Percentiles rank a stretch among this genome's conserved stretches.
These are phyloP conservation scores for Leccinum uliginosum DNA, from an alignment of 768 basidiomycete species.

Conservation along the genomic window DNA sequence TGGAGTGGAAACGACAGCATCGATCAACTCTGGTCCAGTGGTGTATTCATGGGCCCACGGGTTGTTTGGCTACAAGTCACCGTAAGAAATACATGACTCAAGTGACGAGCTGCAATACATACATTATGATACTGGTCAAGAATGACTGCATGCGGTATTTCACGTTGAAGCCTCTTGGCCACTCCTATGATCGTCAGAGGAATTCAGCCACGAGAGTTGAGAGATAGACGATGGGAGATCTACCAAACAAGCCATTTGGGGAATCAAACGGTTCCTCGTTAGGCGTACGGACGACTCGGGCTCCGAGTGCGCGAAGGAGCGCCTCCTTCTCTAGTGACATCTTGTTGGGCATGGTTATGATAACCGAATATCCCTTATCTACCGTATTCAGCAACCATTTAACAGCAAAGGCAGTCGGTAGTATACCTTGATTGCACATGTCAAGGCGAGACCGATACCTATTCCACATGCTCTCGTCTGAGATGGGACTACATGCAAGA, in stretches of 20 bases:
- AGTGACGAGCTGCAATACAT: conserved; percentile 19
- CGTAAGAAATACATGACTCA: neutral
- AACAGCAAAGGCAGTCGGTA: neutral
- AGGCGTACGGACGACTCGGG: conserved; percentile 92
- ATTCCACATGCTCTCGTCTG: neutral
- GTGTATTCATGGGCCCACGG: conserved; percentile 86
- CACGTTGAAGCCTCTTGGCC: conserved; percentile 67
- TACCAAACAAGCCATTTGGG: conserved; percentile 90
- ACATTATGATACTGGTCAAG: conserved; percentile 89
- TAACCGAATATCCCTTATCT: conserved; percentile 89
- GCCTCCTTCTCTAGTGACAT: conserved; percentile 98
- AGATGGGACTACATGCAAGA: neutral
- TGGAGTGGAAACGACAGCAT: conserved; percentile 64
- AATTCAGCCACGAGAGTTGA: conserved; percentile 75
- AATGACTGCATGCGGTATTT: conserved; percentile 83
- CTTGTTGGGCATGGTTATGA: conserved; percentile 90
- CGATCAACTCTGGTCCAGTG: conserved; percentile 91
- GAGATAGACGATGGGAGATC: conserved; percentile 32
- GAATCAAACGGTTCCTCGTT: conserved; percentile 87
- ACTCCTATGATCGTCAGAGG: conserved; percentile 83
- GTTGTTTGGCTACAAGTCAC: conserved; percentile 60
- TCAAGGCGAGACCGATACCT: conserved; percentile 94
- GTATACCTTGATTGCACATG: conserved; percentile 87
- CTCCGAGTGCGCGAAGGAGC: conserved; percentile 84
- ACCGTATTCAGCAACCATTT: conserved; percentile 64